Evolutionary conservation across 768 basidiomycete species (phyloP).

Genomic region (Rhodotorula toruloides): DNA sequence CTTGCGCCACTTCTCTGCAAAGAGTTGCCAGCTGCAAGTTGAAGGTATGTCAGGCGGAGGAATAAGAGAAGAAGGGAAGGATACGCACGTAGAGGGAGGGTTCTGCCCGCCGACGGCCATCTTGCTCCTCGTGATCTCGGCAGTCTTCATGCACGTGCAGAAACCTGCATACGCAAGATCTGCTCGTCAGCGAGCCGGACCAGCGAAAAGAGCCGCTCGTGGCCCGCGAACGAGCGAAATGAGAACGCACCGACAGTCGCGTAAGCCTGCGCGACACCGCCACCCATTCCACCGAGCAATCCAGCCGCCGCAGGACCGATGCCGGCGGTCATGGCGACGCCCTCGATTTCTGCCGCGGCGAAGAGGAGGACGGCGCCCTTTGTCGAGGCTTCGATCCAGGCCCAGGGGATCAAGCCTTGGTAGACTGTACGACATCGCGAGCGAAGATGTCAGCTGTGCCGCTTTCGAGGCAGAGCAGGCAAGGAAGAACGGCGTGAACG

Average conservation of each 20-base stretch:
- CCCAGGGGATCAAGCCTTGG: constrained; percentile 99
- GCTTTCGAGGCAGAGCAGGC: not conserved
- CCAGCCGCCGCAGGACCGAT: constrained; percentile 76
- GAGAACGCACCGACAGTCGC: constrained; percentile 90
- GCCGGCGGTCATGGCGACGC: constrained; percentile 59
- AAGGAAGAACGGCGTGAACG: constrained; percentile 10
- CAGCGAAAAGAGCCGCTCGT: not conserved
- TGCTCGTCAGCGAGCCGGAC: not conserved
- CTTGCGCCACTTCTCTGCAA: constrained; percentile 84
- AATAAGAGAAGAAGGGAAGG: not conserved
- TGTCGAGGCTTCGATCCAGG: constrained; percentile 99
- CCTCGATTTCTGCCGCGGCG: constrained; percentile 90
- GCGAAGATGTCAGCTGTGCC: not conserved
- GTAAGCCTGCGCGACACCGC: constrained; percentile 95
- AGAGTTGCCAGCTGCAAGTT: constrained; percentile 95
- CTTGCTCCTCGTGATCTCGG: constrained; percentile 91
- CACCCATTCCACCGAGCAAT: constrained; percentile 92
- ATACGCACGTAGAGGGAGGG: constrained; percentile 55
- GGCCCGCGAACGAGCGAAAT: not conserved
- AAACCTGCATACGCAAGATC: constrained; percentile 53
- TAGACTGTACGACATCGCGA: constrained; percentile 53
- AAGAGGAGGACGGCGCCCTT: constrained; percentile 96
- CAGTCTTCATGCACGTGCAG: constrained; percentile 99
- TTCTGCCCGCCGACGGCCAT: constrained; percentile 75
- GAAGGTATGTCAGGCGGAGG: no score